These are phyloP conservation scores for Intubia oerlemansii DNA, from an alignment of 2,329 filamentous ascomycete genomes.

Conservation along the genomic window DNA sequence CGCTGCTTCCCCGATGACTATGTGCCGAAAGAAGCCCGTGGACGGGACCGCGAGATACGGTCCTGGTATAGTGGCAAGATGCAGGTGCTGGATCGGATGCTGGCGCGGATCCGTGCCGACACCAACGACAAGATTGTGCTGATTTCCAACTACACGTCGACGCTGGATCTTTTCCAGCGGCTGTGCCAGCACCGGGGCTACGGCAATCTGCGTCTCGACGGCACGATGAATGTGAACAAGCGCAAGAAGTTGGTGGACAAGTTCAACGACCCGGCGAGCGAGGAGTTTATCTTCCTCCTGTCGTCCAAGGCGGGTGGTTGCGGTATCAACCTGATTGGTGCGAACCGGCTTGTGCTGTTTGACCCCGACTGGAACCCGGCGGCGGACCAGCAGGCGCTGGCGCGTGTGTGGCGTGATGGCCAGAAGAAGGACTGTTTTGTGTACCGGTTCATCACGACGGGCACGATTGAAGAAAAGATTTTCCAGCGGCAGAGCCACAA, in stretches of 20 bases:
- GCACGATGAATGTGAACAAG: constrained; percentile 95
- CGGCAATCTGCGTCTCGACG: constrained; percentile 73
- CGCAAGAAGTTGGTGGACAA: constrained; percentile 92
- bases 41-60: constrained; percentile 79
- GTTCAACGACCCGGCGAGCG: constrained; percentile 83
- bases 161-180: constrained; percentile 80
- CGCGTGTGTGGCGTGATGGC: constrained; percentile 94
- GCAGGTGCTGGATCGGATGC: constrained; percentile 94
- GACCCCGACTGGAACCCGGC: constrained; percentile 98
- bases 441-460: constrained; percentile 96
- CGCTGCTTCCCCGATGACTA: constrained; percentile 67
- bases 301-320: constrained; percentile 94
- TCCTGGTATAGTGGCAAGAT: constrained; percentile 97
- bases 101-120: constrained; percentile 82
- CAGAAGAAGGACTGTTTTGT: constrained; percentile 99
- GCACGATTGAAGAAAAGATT: constrained; percentile 97
- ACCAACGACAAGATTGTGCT: constrained; percentile 98
- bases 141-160: constrained; percentile 96
- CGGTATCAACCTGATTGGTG: constrained; percentile 85
- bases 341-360: constrained; percentile 85
- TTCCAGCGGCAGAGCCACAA: constrained; percentile 98
- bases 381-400: constrained; percentile 88
- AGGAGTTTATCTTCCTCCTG: constrained; percentile 86
- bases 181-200: constrained; percentile 73
- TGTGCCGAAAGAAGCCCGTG: constrained; percentile 67